Conservation (phyloP, 305 asterid genomes). For the Nicotiana rustica region DNA sequence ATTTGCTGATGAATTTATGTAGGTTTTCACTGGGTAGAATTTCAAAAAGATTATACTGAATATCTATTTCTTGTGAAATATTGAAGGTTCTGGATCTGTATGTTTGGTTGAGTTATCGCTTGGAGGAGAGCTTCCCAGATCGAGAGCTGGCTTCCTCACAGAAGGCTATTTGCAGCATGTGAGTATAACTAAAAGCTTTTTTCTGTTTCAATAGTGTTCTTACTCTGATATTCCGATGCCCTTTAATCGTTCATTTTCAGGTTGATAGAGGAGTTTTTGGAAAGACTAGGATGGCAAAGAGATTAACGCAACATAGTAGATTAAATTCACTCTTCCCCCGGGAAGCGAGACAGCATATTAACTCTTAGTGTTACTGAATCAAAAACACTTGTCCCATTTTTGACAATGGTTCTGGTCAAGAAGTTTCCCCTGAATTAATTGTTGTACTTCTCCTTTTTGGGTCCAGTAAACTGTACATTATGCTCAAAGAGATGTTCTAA, state of each 20-base stretch:
- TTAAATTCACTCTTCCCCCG: constrained; percentile 41
- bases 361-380: constrained; percentile 8
- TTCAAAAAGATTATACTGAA: background rate
- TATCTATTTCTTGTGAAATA: background rate
- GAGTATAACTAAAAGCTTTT: constrained; percentile 39
- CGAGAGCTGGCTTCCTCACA: constrained; percentile 89
- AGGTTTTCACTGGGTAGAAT: background rate
- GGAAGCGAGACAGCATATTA: constrained; percentile 2
- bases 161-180: constrained; percentile 91
- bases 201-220: background rate
- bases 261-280: constrained; percentile 89
- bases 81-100: constrained; percentile 88
- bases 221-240: background rate
- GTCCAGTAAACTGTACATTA: constrained; percentile 18
- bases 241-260: constrained; percentile 45
- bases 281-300: constrained; percentile 55
- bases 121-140: constrained; percentile 91
- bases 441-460: background rate
- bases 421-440: constrained; percentile 4
- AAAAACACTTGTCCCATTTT: background rate
- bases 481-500: background rate
- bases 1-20: background rate
- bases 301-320: constrained; percentile 36
- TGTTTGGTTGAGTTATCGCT: constrained; percentile 89
- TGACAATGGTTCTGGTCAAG: constrained; percentile 4